Evolutionary conservation across 371 early-diverging fungal species (phyloP).

Genomic region (Nosema muscidifuracis): DNA sequence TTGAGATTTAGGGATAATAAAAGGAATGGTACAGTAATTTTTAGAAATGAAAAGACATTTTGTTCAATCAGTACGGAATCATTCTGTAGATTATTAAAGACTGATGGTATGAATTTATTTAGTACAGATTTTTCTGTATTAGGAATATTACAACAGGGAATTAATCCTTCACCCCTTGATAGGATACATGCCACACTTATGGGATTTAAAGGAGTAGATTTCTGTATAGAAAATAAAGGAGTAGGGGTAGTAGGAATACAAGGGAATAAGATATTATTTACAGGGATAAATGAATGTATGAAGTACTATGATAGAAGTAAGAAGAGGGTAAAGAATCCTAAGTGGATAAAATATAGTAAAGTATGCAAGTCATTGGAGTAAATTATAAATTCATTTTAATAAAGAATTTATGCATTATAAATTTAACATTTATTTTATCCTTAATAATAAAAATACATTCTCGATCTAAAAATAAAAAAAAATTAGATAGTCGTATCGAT

Average conservation of each 20-base stretch:
- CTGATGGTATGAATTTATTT: constrained; percentile 80
- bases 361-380: constrained; percentile 49
- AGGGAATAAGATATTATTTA: constrained; percentile 27
- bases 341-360: constrained; percentile 42
- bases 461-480: no score
- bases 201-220: constrained; percentile 46
- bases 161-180: constrained; percentile 84
- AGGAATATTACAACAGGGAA: constrained; percentile 92
- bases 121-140: constrained; percentile 80
- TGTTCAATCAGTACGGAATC: constrained; percentile 67
- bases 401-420: background rate
- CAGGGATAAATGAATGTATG: constrained; percentile 22
- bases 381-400: constrained; percentile 4
- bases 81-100: constrained; percentile 73
- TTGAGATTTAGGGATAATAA: constrained; percentile 35
- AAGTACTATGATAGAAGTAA: constrained; percentile 30
- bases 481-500: no score
- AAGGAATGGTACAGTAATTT: constrained; percentile 41
- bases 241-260: constrained; percentile 39
- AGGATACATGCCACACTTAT: constrained; percentile 75
- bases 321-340: constrained; percentile 36
- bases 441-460: no score
- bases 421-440: no score
- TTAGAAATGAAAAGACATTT: constrained; percentile 54
- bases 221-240: constrained; percentile 12